phyloP scores from a whole-genome alignment of 176 grass and related monocot genomes.

The Luzula sylvatica region DNA sequence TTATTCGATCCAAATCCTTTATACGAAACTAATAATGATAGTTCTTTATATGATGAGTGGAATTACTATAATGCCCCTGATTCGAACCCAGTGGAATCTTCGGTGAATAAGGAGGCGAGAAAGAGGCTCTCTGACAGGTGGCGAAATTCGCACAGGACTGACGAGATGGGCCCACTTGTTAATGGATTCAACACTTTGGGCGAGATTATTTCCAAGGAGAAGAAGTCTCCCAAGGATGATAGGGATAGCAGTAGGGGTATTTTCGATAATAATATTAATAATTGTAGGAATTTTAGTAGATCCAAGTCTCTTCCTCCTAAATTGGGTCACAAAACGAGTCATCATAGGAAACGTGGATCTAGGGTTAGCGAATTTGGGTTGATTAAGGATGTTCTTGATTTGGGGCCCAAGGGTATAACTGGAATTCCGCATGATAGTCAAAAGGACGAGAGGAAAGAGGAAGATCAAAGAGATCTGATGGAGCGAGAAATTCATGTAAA shows the following conservation, averaged over 20 bases:
- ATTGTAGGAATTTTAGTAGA: constrained; percentile 39
- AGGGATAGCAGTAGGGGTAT: constrained; percentile 28
- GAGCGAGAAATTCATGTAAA: constrained; percentile 75
- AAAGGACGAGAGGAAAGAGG: constrained; percentile 7
- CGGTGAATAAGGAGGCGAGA: constrained; percentile 77
- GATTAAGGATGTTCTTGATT: constrained; percentile 79
- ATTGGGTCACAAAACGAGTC: constrained; percentile 37
- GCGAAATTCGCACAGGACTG: constrained; percentile 39
- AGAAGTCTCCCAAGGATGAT: background rate
- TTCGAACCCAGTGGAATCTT: constrained; percentile 46
- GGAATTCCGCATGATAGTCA: no score
- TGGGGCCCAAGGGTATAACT: constrained; percentile 35
- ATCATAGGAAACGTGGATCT: constrained; percentile 37
- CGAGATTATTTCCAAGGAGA: constrained; percentile 70
- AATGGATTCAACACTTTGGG: constrained; percentile 39
- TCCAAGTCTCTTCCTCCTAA: constrained; percentile 57
- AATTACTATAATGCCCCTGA: constrained; percentile 30
- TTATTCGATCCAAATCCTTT: constrained; percentile 29
- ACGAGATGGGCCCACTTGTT: constrained; percentile 26
- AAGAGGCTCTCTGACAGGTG: constrained; percentile 82
- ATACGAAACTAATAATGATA: constrained; percentile 19
- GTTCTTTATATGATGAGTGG: constrained; percentile 39
- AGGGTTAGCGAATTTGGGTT: constrained; percentile 55
- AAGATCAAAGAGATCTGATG: constrained; percentile 34
- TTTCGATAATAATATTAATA: constrained; percentile 44